Evolutionary conservation across 345 rosid genomes (phyloP), one percentile per base, ranked within the genome.

Genomic region (Aurinia saxatilis): DNA sequence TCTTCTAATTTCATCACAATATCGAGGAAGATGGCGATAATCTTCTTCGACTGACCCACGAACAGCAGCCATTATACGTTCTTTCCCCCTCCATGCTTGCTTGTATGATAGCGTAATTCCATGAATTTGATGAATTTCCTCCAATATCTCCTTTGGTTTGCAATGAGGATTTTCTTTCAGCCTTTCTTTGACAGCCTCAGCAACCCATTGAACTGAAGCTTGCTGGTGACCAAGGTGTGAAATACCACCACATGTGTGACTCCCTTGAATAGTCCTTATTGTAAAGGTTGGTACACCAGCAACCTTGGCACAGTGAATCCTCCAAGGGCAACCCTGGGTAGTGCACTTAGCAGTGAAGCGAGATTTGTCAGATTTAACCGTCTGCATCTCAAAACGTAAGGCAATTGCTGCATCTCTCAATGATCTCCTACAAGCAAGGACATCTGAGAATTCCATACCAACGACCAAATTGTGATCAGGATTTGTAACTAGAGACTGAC

Each of bases 41-140:
- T 88, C 96, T 77, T 93, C 96, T 79, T 93, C 96, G 21, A 87
- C 90, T 23, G 99, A 87, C 13, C 97, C 97, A 16, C 97, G 90
- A 81, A 93, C 84, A 37, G 82, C 83, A 65, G 96, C 90, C 97
- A 90, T 90, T 44, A 90, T 84, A 12, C 95, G 91, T 67, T 93
- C 97, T 75, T 93, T 93, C 53, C 99, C 99, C 46, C 99, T 81
- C 99, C 99, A 93, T 18, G 99, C 97, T 82, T 90, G 99, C 80
- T 93, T 93, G 77, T 87, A 93, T 7, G 99, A 85, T 44, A 90
- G 66, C 18, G 99, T 84, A 27, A 93, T 93, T 8, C 99, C 99
- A 68, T 90, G 99, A 37, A 78, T 81, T 57, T 91, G 81, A 63
- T 93, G 99, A 61, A 93, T 93, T 78, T 93, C 95, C 75, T 90